A percentile compares a stretch with the other conserved stretches of the same genome.
These are phyloP conservation scores for Posidonia australis DNA, from an alignment of 106 monocot genomes.

Conservation along the genomic window DNA sequence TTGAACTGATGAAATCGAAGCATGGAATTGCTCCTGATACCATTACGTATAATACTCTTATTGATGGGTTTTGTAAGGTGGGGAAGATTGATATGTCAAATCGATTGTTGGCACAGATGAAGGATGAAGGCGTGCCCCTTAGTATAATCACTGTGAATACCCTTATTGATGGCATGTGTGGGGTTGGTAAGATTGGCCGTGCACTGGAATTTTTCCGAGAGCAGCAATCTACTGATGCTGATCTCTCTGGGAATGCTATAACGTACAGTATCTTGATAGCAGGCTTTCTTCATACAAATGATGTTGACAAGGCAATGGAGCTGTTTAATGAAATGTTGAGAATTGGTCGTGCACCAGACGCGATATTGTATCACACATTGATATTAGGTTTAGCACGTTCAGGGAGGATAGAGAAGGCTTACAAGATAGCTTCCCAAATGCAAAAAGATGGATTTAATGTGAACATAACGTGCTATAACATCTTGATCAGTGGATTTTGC, in stretches of 20 bases:
- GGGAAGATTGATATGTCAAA: conserved; percentile 33
- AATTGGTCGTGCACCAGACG: conserved; percentile 42
- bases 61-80: conserved; percentile 57
- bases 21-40: conserved; percentile 29
- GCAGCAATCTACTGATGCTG: conserved; percentile 16
- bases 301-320: conserved; percentile 51
- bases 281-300: conserved; percentile 58
- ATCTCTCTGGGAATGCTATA: conserved; percentile 35
- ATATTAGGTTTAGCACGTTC: conserved; percentile 59
- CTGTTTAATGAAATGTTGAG: conserved; percentile 63
- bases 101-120: conserved; percentile 45
- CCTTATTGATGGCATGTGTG: no score
- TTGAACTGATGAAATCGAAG: conserved; percentile 29
- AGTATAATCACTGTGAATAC: no score
- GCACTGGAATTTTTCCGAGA: conserved; percentile 53
- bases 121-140: conserved; percentile 27
- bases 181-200: conserved; percentile 12
- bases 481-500: conserved; percentile 62
- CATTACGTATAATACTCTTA: conserved; percentile 50
- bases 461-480: conserved; percentile 61
- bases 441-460: conserved; percentile 35
- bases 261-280: conserved; percentile 59
- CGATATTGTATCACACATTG: conserved; percentile 49
- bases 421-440: conserved; percentile 40
- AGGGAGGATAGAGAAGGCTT: conserved; percentile 48